Evolutionary conservation across 2,329 filamentous ascomycete species (phyloP), one percentile per base, ranked within the genome.

Genomic region (Zymoseptoria brevis): DNA sequence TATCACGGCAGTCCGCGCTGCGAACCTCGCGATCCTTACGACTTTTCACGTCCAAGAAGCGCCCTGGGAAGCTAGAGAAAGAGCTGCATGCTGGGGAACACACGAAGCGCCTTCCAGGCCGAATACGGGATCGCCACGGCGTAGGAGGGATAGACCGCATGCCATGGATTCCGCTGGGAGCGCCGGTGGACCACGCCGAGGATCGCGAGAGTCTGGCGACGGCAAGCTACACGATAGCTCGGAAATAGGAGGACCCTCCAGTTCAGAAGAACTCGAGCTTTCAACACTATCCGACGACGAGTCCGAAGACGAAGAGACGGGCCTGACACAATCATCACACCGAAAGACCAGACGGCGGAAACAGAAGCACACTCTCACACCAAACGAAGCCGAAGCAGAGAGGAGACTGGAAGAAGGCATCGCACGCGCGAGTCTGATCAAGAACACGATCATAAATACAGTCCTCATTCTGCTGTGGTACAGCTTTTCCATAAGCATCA

Each of bases 401-500:
- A 82, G 71, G 81, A 81, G 68, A 83, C 84, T 75, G 84, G 89
- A 93, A 76, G 85, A 85, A 75, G 87, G 85, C 68, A 48, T 53
- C 56, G 60, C 19, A 77, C 90, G 70, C 90, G 82, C 85, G 72
- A 86, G 81, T 68, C 83, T 97, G 48, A 63, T 90, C 54, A 86
- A 79, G 72, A 85, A 80, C 59, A 77, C 92, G 57, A 72, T 87
- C 59, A 77, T 92, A 70, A 96, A 97, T 73, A 82, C 80, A n/a
- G 69, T 82, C n/a, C 77, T 99, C 65, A 96, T 97, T 64, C 81
- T 83, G 22, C 75, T 95, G 64, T 99, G 94, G 93, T 85, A 89
- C 72, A 77, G 91, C 48, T 97, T 97, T 75, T 96, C 92, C 19
- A 83, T 97, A 65, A 90, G 89, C 54, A 96, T 96, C 72, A 96